Conservation (phyloP, 225 moss, liverwort and hornwort genomes). For the Antitrichia curtipendula region DNA sequence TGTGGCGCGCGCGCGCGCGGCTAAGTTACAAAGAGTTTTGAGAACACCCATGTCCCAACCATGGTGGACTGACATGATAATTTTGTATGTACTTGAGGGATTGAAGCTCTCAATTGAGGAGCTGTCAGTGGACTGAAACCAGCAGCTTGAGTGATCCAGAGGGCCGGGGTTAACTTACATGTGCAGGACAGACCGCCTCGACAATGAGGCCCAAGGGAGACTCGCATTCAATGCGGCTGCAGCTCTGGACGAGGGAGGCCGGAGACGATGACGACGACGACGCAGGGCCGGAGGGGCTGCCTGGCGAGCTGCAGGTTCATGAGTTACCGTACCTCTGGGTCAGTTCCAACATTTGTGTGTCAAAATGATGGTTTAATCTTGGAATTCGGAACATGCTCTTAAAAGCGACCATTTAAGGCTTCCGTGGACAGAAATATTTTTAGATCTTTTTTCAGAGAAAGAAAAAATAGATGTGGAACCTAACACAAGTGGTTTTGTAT, state of each 20-base stretch:
- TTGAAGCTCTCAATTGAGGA: neutral
- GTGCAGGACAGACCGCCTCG: neutral
- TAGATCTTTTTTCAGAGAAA: too few species aligned
- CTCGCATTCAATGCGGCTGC: neutral
- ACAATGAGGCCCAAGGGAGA: neutral
- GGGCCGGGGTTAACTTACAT: too few species aligned
- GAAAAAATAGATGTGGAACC: too few species aligned
- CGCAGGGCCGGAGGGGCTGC: too few species aligned
- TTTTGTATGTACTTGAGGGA: neutral
- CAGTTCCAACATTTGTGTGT: neutral
- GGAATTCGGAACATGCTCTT: accelerated
- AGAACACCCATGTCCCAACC: too few species aligned
- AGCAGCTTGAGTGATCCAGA: neutral
- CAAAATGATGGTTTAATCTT: neutral
- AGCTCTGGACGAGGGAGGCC: too few species aligned
- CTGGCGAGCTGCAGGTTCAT: neutral
- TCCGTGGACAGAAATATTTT: too few species aligned
- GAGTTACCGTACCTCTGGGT: neutral
- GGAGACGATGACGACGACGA: neutral
- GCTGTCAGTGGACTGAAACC: neutral
- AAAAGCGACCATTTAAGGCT: too few species aligned
- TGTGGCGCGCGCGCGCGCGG: neutral
- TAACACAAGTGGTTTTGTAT: too few species aligned
- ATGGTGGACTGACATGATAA: too few species aligned
- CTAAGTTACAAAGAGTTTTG: neutral